A percentile compares a stretch with the other conserved stretches of the same genome.
Conservation (phyloP, 202 grass and related monocot species). For the Brachypodium distachyon region DNA sequence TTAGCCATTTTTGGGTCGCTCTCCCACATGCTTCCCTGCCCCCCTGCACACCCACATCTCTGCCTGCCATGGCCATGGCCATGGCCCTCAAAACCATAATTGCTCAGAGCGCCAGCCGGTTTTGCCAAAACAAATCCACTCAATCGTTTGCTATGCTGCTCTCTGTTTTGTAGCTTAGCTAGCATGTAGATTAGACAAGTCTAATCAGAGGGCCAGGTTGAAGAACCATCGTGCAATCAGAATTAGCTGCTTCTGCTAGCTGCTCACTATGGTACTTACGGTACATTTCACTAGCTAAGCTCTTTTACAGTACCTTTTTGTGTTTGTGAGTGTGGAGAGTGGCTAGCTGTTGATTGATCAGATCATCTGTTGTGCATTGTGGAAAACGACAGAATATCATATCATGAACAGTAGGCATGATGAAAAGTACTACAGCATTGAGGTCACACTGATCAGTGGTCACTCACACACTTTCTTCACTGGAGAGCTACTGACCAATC, state of each 20-base stretch:
- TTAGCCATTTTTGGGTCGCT: constrained; percentile 26
- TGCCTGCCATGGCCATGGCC: too few relatives aligned
- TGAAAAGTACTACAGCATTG: neutral
- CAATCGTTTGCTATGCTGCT: neutral
- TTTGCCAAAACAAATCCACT: neutral
- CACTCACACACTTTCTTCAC: neutral
- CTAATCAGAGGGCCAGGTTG: neutral
- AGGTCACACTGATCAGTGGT: neutral
- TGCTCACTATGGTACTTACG: neutral
- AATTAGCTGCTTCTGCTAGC: constrained; percentile 7
- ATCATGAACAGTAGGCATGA: neutral
- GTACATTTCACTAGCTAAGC: neutral
- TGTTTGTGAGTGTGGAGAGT: too few relatives aligned
- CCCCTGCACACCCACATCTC: constrained; percentile 15
- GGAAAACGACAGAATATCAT: neutral
- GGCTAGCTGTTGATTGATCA: neutral
- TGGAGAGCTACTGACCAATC: neutral
- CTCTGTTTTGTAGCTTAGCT: too few relatives aligned
- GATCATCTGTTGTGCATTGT: neutral
- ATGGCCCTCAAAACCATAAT: neutral
- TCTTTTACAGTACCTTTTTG: too few relatives aligned
- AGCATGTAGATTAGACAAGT: neutral
- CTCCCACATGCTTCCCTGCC: constrained; percentile 40
- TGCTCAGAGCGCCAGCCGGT: too few relatives aligned
- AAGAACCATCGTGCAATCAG: neutral